phyloP scores from a whole-genome alignment of 176 grass and related monocot species.

The Rhynchospora pubera region DNA sequence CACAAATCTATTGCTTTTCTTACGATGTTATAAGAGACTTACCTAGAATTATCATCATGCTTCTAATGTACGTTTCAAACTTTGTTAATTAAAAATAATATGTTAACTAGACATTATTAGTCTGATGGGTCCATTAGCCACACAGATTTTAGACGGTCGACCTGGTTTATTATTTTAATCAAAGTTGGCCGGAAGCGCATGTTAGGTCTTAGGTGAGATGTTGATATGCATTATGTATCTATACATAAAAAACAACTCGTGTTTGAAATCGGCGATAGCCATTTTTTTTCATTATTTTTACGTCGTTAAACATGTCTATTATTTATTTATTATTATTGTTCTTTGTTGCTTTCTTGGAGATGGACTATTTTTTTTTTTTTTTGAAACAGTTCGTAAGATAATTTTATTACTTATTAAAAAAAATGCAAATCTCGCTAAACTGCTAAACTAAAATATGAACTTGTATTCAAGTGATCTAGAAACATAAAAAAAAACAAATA shows the following conservation, averaged over 20 bases:
- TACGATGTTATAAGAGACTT: conserved; percentile 17
- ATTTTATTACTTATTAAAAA: too few species aligned
- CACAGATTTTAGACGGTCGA: conserved; percentile 9
- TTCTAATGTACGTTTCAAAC: conserved; percentile 18
- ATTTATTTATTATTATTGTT: not conserved
- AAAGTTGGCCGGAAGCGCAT: conserved; percentile 15
- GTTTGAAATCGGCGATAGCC: not conserved
- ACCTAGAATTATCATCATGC: conserved; percentile 10
- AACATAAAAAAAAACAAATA: too few species aligned
- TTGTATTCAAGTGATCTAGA: too few species aligned
- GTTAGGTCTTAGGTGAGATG: conserved; percentile 11
- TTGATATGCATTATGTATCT: not conserved
- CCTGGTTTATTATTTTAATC: conserved; percentile 10
- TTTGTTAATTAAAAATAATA: conserved; percentile 9
- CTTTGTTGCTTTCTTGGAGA: not conserved
- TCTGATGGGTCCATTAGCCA: not conserved
- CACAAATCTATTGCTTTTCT: not conserved
- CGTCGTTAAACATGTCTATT: not conserved
- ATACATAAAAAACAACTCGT: not conserved
- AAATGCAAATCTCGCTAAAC: too few species aligned
- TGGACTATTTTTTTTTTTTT: too few species aligned
- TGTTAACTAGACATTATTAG: not conserved
- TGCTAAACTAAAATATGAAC: too few species aligned
- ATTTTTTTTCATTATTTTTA: not conserved
- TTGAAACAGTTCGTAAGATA: too few species aligned